Conservation (phyloP, 805 yeast genomes). For the Teunomyces barrocoloradensis region DNA sequence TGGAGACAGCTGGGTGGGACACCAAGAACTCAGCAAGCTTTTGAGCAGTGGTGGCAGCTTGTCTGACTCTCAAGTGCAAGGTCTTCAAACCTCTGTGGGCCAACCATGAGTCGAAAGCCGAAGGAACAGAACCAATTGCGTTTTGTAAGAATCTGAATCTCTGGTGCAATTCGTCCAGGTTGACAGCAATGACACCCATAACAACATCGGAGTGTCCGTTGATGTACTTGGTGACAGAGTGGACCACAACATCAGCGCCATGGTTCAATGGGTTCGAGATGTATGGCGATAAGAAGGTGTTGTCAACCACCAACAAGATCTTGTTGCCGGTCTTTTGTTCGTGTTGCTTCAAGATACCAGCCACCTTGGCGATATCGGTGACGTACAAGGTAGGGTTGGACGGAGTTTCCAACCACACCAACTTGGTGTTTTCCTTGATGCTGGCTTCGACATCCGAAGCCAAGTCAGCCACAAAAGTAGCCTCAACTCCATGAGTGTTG, state of each 20-base stretch:
- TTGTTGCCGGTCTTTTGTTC: slow-evolving; percentile 47
- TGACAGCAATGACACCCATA: slow-evolving; percentile 78
- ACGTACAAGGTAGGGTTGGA: slow-evolving; percentile 83
- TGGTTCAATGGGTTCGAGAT: slow-evolving; percentile 76
- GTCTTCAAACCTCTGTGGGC: slow-evolving; percentile 92
- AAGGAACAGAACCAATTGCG: slow-evolving; percentile 86
- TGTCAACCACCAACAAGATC: slow-evolving; percentile 73
- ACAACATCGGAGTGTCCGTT: slow-evolving; percentile 93
- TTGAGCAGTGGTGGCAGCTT: slow-evolving; percentile 64
- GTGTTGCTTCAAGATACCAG: slow-evolving; percentile 48
- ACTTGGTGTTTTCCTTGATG: slow-evolving; percentile 59
- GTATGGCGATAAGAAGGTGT: slow-evolving; percentile 86
- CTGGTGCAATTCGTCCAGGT: slow-evolving; percentile 57
- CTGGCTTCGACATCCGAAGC: slow-evolving; percentile 54
- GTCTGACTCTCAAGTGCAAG: slow-evolving; percentile 72
- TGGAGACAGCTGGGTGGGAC: slow-evolving; percentile 49
- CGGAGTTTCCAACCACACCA: slow-evolving; percentile 89
- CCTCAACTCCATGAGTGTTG: slow-evolving; percentile 68
- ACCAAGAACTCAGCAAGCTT: slow-evolving; percentile 65
- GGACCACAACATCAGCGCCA: slow-evolving; percentile 87
- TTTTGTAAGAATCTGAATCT: slow-evolving; percentile 76
- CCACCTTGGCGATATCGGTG: slow-evolving; percentile 69
- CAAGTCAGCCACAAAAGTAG: slow-evolving; percentile 65
- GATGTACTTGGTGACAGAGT: slow-evolving; percentile 86
- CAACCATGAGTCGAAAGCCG: slow-evolving; percentile 89